These are phyloP conservation scores for Ustilago nuda DNA, from an alignment of 1,284 basidiomycete species.

Conservation along the genomic window DNA sequence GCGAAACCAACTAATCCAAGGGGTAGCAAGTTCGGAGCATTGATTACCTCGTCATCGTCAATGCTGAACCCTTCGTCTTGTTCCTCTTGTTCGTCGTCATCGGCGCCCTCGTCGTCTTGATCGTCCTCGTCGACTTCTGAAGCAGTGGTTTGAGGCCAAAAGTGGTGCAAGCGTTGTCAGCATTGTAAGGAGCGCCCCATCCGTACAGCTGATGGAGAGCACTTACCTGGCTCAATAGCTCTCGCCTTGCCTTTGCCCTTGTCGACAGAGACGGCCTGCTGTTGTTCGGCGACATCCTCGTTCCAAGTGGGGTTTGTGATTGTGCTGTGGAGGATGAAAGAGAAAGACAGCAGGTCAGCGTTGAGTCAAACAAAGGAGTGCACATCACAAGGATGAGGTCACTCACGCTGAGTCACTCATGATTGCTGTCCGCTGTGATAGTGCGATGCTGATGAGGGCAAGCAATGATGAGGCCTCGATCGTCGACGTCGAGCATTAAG, in stretches of 20 bases:
- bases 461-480: background rate
- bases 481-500: background rate
- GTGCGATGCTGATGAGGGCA: background rate
- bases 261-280: slow-evolving; percentile 22
- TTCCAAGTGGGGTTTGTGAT: background rate
- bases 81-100: slow-evolving; percentile 46
- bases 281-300: slow-evolving; percentile 16
- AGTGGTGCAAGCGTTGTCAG: background rate
- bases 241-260: slow-evolving; percentile 56
- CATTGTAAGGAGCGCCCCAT: background rate
- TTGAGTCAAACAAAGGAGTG: background rate
- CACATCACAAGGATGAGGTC: background rate
- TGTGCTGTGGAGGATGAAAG: slow-evolving; percentile 11
- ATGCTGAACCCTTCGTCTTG: slow-evolving; percentile 36
- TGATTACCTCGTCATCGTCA: slow-evolving; percentile 45
- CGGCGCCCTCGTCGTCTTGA: slow-evolving; percentile 36
- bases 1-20: background rate
- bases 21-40: background rate
- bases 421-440: background rate
- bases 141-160: background rate
- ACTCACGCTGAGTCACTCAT: background rate
- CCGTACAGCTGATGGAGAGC: background rate
- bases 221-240: slow-evolving; percentile 47
- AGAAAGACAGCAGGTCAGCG: background rate
- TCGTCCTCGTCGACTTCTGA: slow-evolving; percentile 11